These are phyloP conservation scores for Enterospora canceri DNA, from an alignment of 371 early-diverging fungal genomes.

Conservation along the genomic window DNA sequence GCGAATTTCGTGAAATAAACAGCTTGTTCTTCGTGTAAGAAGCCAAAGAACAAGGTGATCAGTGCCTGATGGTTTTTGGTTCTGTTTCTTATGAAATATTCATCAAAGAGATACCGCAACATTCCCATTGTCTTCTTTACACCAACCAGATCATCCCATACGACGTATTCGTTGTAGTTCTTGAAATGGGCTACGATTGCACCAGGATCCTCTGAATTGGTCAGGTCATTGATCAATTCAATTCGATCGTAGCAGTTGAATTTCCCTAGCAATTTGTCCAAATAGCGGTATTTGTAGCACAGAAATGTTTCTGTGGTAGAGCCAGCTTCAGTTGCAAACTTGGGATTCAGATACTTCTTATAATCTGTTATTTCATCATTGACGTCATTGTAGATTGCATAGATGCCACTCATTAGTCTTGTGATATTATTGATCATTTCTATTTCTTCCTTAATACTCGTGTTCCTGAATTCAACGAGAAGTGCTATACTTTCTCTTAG, in stretches of 20 bases:
- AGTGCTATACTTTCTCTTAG: background rate
- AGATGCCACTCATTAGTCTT: background rate
- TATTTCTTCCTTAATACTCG: constrained; percentile 18
- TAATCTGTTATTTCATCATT: background rate
- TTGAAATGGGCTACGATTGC: background rate
- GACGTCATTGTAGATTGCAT: background rate
- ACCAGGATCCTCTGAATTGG: background rate
- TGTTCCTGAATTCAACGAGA: constrained; percentile 4
- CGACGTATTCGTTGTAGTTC: background rate
- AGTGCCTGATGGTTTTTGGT: background rate
- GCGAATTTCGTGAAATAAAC: background rate
- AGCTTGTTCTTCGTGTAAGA: background rate
- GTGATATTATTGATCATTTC: background rate
- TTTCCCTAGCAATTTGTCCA: background rate
- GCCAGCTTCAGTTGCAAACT: background rate
- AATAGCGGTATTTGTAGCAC: background rate
- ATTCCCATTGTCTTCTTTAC: background rate
- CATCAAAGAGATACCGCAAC: background rate
- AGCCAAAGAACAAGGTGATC: background rate
- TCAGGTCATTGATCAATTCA: background rate
- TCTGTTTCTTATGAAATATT: background rate
- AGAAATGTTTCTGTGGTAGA: background rate
- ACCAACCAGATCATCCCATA: background rate
- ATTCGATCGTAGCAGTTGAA: background rate
- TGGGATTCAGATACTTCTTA: background rate